Evolutionary conservation across 2,329 filamentous ascomycete species (phyloP), one percentile per base, ranked within the genome.

Genomic region (Xenoacremonium recifei): DNA sequence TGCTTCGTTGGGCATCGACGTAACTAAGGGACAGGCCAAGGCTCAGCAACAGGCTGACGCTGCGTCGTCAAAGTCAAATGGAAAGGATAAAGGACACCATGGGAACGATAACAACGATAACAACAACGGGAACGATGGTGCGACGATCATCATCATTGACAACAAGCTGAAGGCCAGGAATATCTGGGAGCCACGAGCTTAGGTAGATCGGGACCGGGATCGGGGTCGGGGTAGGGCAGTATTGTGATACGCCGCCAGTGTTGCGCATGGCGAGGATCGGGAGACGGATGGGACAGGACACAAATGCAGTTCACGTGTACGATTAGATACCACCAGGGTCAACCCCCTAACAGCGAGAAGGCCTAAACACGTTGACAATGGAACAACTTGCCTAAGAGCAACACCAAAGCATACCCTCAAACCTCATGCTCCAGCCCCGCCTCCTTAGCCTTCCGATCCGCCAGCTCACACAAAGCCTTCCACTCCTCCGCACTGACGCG

Each of bases 401-500:
- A 9, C 23, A 27, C 13, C 9, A 27, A 27, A 7, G 13, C 23
- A 27, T 13, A 7, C 13, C 23, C 7, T 27, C 13, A 27, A 23
- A 25, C 37, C 41, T 66, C 63, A 27, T 70, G 68, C 46, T 67
- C 44, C 35, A 68, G n/a, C 0, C 67, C 68, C 7, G 63, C 65
- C 15, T 64, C 62, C 27, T 55, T 44, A 1, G 66, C 70, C 55
- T 69, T 73, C 42, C 66, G 49, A 49, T 71, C 66, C 3, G 74
- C 79, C 33, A 85, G 54, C 2, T 67, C 60, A 34, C 79, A 69
- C 40, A 90, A 69, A 49, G 78, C 79, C 23, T 77, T 66, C 82
- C 85, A 91, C 63, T 91, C 85, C 0, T 66, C 66, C 11, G 65
- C 66, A 36, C 72, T 75, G 6, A 91, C 85, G 48, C 75, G 80